Conservation (phyloP, 2,329 filamentous ascomycete genomes). For the Colletotrichum truncatum region DNA sequence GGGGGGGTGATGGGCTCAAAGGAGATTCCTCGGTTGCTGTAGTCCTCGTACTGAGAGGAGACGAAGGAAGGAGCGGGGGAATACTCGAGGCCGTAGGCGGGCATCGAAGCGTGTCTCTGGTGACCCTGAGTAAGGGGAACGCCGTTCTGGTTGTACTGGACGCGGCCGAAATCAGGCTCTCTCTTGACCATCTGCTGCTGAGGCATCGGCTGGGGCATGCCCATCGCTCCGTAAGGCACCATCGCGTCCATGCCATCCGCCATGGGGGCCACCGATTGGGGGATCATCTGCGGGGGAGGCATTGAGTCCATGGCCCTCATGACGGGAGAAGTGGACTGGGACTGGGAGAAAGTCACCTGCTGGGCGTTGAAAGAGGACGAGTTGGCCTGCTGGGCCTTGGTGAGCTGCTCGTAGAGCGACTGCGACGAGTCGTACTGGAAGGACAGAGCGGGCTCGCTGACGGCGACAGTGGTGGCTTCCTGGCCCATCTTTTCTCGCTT, state of each 20-base stretch:
- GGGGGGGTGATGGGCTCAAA: conserved; percentile 97
- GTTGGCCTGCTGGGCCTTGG: conserved; percentile 98
- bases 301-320: conserved; percentile 93
- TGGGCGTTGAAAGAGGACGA: conserved; percentile 95
- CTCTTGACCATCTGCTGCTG: conserved; percentile 79
- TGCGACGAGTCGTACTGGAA: conserved; percentile 99
- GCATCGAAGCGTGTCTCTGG: conserved; percentile 98
- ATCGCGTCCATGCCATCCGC: conserved; percentile 76
- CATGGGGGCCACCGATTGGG: conserved; percentile 64
- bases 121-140: conserved; percentile 84
- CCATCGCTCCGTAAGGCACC: conserved; percentile 74
- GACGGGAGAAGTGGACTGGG: conserved; percentile 87
- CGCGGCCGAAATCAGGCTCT: conserved; percentile 82
- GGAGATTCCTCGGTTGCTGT: conserved; percentile 94
- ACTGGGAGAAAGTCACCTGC: conserved; percentile 72
- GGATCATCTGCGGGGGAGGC: conserved; percentile 88
- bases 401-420: conserved; percentile 98
- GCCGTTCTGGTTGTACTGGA: conserved; percentile 93
- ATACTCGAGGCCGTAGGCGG: conserved; percentile 92
- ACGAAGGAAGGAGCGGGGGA: conserved; percentile 97
- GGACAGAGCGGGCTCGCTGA: conserved; percentile 95
- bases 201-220: conserved; percentile 37
- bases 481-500: conserved; percentile 99
- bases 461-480: conserved; percentile 94
- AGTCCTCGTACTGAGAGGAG: conserved; percentile 98